Conservation (phyloP, 768 basidiomycete genomes). For the Cyathus striatus region DNA sequence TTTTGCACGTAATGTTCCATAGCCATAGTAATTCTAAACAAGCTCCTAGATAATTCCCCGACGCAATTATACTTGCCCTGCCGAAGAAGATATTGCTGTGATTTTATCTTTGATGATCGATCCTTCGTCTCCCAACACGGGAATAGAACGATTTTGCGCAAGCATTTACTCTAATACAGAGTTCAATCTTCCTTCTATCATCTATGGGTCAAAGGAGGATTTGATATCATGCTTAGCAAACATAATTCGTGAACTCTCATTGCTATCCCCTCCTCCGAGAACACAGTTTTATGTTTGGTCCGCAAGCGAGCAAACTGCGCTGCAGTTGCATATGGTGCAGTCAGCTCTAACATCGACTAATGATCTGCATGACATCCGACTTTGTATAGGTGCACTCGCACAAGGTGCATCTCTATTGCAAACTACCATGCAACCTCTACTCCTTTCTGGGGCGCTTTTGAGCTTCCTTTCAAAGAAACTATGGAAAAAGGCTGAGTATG, state of each 20-base stretch:
- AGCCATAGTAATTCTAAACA: conserved; percentile 10
- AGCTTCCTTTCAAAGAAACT: conserved; percentile 32
- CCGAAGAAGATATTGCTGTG: conserved; percentile 37
- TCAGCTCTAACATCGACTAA: conserved; percentile 29
- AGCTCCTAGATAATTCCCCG: conserved; percentile 36
- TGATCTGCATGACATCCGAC: conserved; percentile 28
- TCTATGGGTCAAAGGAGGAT: conserved; percentile 18
- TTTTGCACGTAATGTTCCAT: not conserved
- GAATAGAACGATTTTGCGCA: conserved; percentile 31
- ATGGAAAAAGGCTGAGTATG: conserved; percentile 29
- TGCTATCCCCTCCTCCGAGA: conserved; percentile 14
- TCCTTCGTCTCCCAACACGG: conserved; percentile 24
- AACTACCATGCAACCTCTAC: conserved; percentile 41
- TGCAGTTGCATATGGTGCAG: conserved; percentile 38
- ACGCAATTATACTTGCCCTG: conserved; percentile 41
- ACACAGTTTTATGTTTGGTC: conserved; percentile 49
- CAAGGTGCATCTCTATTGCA: conserved; percentile 44
- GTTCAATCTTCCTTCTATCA: conserved; percentile 10
- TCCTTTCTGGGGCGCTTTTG: conserved; percentile 39
- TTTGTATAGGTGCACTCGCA: conserved; percentile 45
- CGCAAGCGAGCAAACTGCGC: conserved; percentile 26
- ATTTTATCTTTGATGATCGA: conserved; percentile 39
- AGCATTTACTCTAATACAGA: conserved; percentile 20
- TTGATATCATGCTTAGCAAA: conserved; percentile 31
- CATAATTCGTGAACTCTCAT: conserved; percentile 25